phyloP scores from a whole-genome alignment of 1,139 yeast genomes.

The Yamadazyma pseudoaaseri region DNA sequence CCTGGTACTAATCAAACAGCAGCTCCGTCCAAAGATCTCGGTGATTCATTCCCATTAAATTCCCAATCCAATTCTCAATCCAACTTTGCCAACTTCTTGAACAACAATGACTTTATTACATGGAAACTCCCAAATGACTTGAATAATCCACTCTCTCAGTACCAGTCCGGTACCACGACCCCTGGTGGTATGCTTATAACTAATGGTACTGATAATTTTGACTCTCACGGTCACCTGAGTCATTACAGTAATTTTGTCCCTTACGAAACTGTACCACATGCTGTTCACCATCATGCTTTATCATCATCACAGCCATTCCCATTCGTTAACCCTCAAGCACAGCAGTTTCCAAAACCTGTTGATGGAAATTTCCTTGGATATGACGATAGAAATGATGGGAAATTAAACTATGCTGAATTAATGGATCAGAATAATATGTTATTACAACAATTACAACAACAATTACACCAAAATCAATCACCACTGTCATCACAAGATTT shows the following conservation, averaged over 20 bases:
- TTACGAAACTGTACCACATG: slow-evolving; percentile 11
- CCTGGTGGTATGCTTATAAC: slow-evolving; percentile 1
- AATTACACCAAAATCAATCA: background rate
- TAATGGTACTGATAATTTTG: background rate
- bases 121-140: slow-evolving; percentile 11
- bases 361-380: slow-evolving; percentile 7
- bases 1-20: background rate
- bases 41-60: slow-evolving; percentile 2
- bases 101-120: slow-evolving; percentile 23
- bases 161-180: slow-evolving; percentile 1
- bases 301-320: slow-evolving; percentile 10
- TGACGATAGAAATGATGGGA: background rate
- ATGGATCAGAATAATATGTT: slow-evolving; percentile 4
- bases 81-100: slow-evolving; percentile 22
- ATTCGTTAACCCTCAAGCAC: slow-evolving; percentile 10
- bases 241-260: slow-evolving; percentile 10
- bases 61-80: slow-evolving; percentile 10
- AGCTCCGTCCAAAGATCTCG: background rate
- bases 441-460: slow-evolving; percentile 7
- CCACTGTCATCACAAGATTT: background rate
- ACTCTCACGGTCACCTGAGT: slow-evolving; percentile 4
- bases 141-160: background rate
- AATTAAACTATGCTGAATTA: slow-evolving; percentile 5
- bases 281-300: slow-evolving; percentile 12
- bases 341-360: slow-evolving; percentile 7